phyloP scores from a whole-genome alignment of 202 grass and related monocot species.

The Eragrostis tef region DNA sequence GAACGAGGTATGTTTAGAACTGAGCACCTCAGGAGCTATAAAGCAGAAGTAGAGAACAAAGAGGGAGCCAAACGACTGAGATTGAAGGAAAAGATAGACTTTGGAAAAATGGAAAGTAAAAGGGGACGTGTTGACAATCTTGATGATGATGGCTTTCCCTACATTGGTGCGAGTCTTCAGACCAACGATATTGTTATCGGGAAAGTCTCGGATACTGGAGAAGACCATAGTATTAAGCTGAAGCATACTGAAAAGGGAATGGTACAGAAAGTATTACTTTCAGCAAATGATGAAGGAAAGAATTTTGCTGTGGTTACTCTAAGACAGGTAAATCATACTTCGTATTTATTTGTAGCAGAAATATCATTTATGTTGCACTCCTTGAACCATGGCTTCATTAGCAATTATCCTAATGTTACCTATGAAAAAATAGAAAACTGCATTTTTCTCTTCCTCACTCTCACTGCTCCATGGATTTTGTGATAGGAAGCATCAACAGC shows the following conservation, averaged over 20 bases:
- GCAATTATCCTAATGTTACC: conserved; percentile 6
- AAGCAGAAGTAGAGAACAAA: conserved; percentile 86
- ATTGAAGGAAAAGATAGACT: conserved; percentile 76
- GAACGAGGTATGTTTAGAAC: conserved; percentile 94
- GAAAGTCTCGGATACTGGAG: conserved; percentile 81
- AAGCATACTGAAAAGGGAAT: conserved; percentile 98
- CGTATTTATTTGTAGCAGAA: conserved; percentile 16
- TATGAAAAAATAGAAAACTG: conserved; percentile 12
- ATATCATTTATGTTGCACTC: conserved; percentile 18
- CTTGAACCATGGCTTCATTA: conserved; percentile 40
- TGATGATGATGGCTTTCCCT: conserved; percentile 94
- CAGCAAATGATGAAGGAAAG: conserved; percentile 93
- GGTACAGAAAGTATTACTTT: conserved; percentile 93
- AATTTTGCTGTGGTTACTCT: conserved; percentile 87
- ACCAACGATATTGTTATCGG: conserved; percentile 91
- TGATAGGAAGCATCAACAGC: conserved; percentile 2
- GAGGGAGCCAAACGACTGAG: conserved; percentile 56
- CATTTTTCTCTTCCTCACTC: conserved; percentile 3
- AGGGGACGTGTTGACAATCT: conserved; percentile 91
- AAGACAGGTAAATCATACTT: conserved; percentile 79
- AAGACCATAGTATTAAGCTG: conserved; percentile 87
- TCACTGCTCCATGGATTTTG: conserved; percentile 7
- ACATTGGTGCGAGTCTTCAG: conserved; percentile 85
- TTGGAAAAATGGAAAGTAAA: conserved; percentile 92
- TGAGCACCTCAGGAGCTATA: conserved; percentile 87